These are phyloP conservation scores for Neofusicoccum parvum DNA, from an alignment of 2,329 filamentous ascomycete species.

Conservation along the genomic window DNA sequence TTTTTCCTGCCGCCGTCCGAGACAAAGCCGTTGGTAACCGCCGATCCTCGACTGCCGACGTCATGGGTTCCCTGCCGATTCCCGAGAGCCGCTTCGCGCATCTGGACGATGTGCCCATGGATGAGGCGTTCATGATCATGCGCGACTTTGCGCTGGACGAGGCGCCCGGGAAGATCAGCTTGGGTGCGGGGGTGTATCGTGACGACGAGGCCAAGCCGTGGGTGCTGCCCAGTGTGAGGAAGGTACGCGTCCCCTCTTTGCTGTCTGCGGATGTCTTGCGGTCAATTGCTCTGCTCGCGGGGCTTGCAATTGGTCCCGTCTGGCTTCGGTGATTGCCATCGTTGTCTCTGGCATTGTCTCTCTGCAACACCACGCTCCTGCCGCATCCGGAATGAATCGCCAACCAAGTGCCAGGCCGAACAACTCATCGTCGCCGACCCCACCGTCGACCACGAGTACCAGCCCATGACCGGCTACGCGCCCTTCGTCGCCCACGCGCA, in stretches of 20 bases:
- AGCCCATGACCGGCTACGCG: slow-evolving; percentile 28
- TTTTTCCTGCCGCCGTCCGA: neutral
- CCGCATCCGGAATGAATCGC: too few species aligned
- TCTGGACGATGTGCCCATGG: slow-evolving; percentile 13
- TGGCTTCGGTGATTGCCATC: neutral
- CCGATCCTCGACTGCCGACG: neutral
- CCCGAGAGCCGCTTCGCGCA: slow-evolving; percentile 18
- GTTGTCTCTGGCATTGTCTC: neutral
- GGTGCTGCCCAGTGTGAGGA: slow-evolving; percentile 39
- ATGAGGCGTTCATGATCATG: slow-evolving; percentile 22
- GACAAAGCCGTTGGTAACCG: slow-evolving; percentile 16
- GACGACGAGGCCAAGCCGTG: slow-evolving; percentile 41
- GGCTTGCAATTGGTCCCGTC: neutral
- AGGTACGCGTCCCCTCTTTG: slow-evolving; percentile 10
- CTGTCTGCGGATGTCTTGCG: too few species aligned
- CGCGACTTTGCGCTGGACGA: slow-evolving; percentile 21
- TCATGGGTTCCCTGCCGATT: slow-evolving; percentile 19
- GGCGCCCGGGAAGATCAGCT: slow-evolving; percentile 40
- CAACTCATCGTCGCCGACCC: slow-evolving; percentile 17
- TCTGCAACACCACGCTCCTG: neutral
- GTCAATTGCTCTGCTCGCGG: too few species aligned
- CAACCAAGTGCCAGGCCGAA: slow-evolving; percentile 23
- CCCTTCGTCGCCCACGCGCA: slow-evolving; percentile 30
- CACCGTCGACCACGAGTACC: slow-evolving; percentile 28
- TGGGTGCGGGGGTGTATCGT: slow-evolving; percentile 46